Evolutionary conservation across 2,329 filamentous ascomycete genomes (phyloP), one percentile per base, ranked within the genome.

Genomic region (Arthrobotrys pseudoclavata): DNA sequence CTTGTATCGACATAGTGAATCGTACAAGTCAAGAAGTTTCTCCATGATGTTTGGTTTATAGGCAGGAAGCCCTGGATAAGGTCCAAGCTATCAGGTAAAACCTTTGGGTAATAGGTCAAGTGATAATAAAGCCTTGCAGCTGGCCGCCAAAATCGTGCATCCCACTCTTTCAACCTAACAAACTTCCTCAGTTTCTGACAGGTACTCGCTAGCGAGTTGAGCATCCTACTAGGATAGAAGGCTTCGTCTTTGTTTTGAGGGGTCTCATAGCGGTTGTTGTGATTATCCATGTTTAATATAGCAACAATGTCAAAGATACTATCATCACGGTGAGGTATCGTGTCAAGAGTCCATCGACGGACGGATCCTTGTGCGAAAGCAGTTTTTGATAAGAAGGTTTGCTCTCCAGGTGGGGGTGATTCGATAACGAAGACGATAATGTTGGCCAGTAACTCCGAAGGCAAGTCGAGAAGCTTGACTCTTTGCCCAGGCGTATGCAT

Each of bases 21-120:
- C 64, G 22, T 80, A 68, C 80, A 81, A 67, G 57, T 80, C 37
- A 81, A 79, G 24, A 81, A 70, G 57, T 81, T 81, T 37, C 80
- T 71, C 80, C 80, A 81, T 62, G 76, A 81, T 18, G 80, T 81
- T 62, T 81, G 80, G 20, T 77, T 76, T 12, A 74, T 69, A 15
- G 61, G 66, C 20, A 80, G 60, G 37, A 77, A 76, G 5, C 80
- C 80, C 53, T 81, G 80, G 13, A 81, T 80, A 61, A 80, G 79
- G 9, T 78, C 76, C 20, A 81, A 55, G 12, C 74, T 68, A 40
- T 75, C 77, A 6, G 80, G 80, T 15, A 81, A 37, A 60, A 79
- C 50, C 24, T 74, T 67, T 12, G 69, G 69, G 12, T 74, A 74
- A 31, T 74, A 74, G 20, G 69, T 74, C 4, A 74, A 68, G 34